Base-by-base conservation (phyloP, 2,329 filamentous ascomycete genomes). In the Clarireedia sp. region DNA sequence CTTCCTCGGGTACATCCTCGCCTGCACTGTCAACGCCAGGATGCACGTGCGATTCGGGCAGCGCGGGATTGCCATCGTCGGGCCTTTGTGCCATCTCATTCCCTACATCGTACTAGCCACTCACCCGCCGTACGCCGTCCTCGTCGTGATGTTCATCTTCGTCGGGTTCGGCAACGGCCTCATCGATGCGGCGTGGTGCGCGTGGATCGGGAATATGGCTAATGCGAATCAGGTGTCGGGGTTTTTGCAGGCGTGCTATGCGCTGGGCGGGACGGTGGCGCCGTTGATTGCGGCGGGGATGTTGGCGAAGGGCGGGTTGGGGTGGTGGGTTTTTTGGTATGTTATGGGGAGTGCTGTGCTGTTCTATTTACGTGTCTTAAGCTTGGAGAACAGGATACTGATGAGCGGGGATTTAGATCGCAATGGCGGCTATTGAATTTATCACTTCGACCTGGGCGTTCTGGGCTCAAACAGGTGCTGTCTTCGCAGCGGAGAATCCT, bases 281-380 rank as follows among this genome's bases (percentile, higher is more conserved):
- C 88, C 88, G 0, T 46, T 64, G 23, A 56, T 64, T 36, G 59
- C 59, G 3, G 48, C 48, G 36, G 51, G n/a, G 2, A 48, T 92
- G 79, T 80, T 91, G 37, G 82, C 84, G 0, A 82, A 81, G 60
- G 81, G 72, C 0, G 62, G 72, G 3, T 66, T 85, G 50, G 73
- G 74, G 0, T 94, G 89, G 89, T 89, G 83, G 63, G 75, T 73
- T 10, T 91, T 86, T 69, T 92, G 89, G 70, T 90, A 89, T 65
- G 70, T 90, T 49, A 87, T 90, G 83, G 81, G 86, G 64, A 61
- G 77, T 38, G 4, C 24, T 5, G 9, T 10, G 2, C 24, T 37
- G 2, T 49, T 6, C 5, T 10, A 6, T 3, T 6, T 36, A 12
- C 1, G 12, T 43, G 2, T 21, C 14, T 17, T 36, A 38, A 33